Evolutionary conservation across 2,329 filamentous ascomycete genomes (phyloP).

Genomic region (Onygenales sp.): DNA sequence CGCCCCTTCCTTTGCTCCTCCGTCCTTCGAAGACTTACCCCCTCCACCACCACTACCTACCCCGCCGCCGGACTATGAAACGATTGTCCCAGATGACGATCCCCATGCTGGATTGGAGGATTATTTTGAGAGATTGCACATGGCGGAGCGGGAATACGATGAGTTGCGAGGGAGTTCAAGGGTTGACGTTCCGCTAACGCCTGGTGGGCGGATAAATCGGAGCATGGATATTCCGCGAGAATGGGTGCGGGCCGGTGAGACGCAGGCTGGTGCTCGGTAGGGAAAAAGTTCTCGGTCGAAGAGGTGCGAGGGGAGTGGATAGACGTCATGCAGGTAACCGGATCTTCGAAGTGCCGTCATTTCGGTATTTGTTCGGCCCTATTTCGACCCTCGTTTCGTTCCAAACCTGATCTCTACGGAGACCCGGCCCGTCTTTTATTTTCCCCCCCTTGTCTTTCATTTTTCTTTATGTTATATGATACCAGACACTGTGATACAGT

Average conservation of each 20-base stretch:
- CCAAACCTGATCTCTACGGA: too few species aligned
- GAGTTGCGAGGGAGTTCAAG: conserved; percentile 31
- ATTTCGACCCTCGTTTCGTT: too few species aligned
- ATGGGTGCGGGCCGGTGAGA: conserved; percentile 31
- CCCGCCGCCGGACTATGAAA: conserved; percentile 76
- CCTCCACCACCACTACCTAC: conserved; percentile 66
- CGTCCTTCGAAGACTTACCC: conserved; percentile 72
- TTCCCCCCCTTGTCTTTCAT: too few species aligned
- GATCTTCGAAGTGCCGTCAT: too few species aligned
- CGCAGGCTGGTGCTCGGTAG: not conserved
- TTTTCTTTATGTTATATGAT: too few species aligned
- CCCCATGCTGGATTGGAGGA: conserved; percentile 52
- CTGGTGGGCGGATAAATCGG: conserved; percentile 51
- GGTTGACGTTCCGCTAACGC: conserved; percentile 52
- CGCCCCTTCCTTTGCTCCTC: conserved; percentile 77
- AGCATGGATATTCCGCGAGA: conserved; percentile 55
- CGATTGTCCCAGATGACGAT: conserved; percentile 60
- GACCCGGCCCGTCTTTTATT: too few species aligned
- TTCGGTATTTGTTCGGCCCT: too few species aligned
- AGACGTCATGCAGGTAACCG: too few species aligned
- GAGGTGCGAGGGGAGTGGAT: too few species aligned
- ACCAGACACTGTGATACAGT: too few species aligned
- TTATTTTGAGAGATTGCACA: conserved; percentile 71
- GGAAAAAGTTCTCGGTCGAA: too few species aligned
- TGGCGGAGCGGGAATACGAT: conserved; percentile 53